A percentile compares a stretch with the other conserved stretches of the same genome.
Evolutionary conservation across 176 grass and related monocot genomes (phyloP).

Genomic region (Areca catechu): DNA sequence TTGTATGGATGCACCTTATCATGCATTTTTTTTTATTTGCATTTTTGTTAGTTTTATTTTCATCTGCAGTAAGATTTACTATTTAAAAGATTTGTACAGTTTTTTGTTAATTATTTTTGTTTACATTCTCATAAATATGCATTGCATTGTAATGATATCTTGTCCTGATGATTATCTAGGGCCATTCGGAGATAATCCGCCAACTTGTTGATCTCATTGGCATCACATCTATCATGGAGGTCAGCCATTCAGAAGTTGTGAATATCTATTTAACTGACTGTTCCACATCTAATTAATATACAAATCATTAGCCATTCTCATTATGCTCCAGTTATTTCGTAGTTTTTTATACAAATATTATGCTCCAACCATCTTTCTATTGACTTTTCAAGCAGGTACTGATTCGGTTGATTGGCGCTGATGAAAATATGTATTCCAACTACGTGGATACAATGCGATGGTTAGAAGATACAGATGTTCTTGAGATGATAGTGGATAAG

Average conservation of each 20-base stretch:
- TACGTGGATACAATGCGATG: slow-evolving; percentile 77
- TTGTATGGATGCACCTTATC: too few species aligned
- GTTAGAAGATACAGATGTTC: slow-evolving; percentile 92
- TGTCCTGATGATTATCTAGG: slow-evolving; percentile 35
- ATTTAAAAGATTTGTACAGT: too few species aligned
- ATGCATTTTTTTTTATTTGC: too few species aligned
- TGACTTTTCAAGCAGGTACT: slow-evolving; percentile 59
- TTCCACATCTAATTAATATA: too few species aligned
- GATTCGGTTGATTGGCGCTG: slow-evolving; percentile 86
- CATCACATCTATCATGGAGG: slow-evolving; percentile 97
- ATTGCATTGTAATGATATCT: not conserved
- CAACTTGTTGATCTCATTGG: slow-evolving; percentile 96
- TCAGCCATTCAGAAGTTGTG: slow-evolving; percentile 13
- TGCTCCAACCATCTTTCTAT: not conserved
- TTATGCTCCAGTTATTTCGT: too few species aligned
- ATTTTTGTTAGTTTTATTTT: too few species aligned
- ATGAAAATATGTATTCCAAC: slow-evolving; percentile 92
- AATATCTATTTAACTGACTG: too few species aligned
- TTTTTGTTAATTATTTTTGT: too few species aligned
- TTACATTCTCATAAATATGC: too few species aligned
- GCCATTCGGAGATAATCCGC: slow-evolving; percentile 66
- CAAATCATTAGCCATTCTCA: too few species aligned
- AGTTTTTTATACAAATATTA: too few species aligned
- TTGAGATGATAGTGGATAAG: slow-evolving; percentile 93
- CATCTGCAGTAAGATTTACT: too few species aligned